Percentiles rank a stretch among this genome's conserved stretches.
Conservation (phyloP, 805 yeast species). For the Wickerhamomyces bovis region DNA sequence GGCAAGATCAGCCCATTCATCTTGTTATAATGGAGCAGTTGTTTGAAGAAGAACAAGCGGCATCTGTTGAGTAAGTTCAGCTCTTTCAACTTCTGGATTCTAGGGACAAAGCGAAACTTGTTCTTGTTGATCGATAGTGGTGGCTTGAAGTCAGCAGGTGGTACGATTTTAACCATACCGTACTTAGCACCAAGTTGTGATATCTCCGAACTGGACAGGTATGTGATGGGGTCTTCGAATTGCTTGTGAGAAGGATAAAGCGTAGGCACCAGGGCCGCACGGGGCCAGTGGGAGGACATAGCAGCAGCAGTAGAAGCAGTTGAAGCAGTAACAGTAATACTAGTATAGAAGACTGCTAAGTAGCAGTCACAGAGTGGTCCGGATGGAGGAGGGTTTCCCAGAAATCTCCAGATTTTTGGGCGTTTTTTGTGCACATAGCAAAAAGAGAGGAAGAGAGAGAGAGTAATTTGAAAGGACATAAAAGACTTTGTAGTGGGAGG, state of each 20-base stretch:
- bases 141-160: constrained; percentile 49
- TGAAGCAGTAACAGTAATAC: not conserved
- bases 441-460: no score
- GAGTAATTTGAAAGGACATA: no score
- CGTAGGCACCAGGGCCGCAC: constrained; percentile 38
- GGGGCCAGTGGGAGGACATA: not conserved
- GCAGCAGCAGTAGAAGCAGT: not conserved
- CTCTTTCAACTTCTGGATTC: constrained; percentile 63
- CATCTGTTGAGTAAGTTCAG: constrained; percentile 58
- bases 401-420: not conserved
- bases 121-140: constrained; percentile 47
- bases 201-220: constrained; percentile 46
- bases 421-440: not conserved
- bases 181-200: constrained; percentile 41
- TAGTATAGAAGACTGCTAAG: no score
- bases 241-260: constrained; percentile 49
- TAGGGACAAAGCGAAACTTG: constrained; percentile 57
- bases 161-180: constrained; percentile 73
- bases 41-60: constrained; percentile 54
- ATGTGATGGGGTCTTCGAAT: constrained; percentile 59
- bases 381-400: not conserved
- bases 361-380: no score
- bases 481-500: no score
- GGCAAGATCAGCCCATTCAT: constrained; percentile 30
- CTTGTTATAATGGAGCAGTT: constrained; percentile 49